Percentiles rank a stretch among this genome's conserved stretches.
Evolutionary conservation across 1,284 basidiomycete genomes (phyloP).

Genomic region (Abortiporus biennis): DNA sequence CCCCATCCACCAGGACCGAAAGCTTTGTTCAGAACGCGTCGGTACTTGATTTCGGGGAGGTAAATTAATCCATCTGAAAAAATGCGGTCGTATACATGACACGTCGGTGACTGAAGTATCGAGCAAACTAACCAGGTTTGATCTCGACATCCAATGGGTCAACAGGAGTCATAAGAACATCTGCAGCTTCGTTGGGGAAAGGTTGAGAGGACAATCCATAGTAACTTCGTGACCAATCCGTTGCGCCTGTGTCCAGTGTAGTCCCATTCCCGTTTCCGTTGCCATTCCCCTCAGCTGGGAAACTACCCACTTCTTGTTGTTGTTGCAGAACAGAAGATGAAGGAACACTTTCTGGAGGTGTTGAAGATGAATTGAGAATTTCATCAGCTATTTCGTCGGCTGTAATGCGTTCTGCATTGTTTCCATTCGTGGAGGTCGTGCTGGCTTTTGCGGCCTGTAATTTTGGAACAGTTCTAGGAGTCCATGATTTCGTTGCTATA

Average conservation of each 20-base stretch:
- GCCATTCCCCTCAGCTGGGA: slow-evolving; percentile 1
- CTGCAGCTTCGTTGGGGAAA: slow-evolving; percentile 73
- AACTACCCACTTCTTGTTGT: background rate
- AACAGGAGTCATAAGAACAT: slow-evolving; percentile 72
- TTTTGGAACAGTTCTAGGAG: too few species aligned
- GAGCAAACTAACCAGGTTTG: slow-evolving; percentile 70
- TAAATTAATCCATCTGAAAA: slow-evolving; percentile 85
- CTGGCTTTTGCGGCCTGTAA: slow-evolving; percentile 8
- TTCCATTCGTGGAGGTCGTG: slow-evolving; percentile 6
- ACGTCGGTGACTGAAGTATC: too few species aligned
- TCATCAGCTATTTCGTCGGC: slow-evolving; percentile 3
- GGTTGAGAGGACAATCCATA: slow-evolving; percentile 76
- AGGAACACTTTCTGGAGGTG: background rate
- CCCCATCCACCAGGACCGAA: slow-evolving; percentile 99
- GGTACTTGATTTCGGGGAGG: slow-evolving; percentile 97
- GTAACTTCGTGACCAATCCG: slow-evolving; percentile 89
- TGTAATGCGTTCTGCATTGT: too few species aligned
- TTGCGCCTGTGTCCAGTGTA: slow-evolving; percentile 10
- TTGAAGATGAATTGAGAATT: background rate
- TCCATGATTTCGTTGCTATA: too few species aligned
- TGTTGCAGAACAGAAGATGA: slow-evolving; percentile 5
- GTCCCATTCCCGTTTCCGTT: slow-evolving; percentile 1
- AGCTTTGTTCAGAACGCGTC: slow-evolving; percentile 89
- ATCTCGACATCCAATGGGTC: slow-evolving; percentile 84
- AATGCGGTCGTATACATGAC: background rate